Evolutionary conservation across 306 rosid genomes (phyloP), one percentile per base, ranked within the genome.

Genomic region (Geum urbanum): DNA sequence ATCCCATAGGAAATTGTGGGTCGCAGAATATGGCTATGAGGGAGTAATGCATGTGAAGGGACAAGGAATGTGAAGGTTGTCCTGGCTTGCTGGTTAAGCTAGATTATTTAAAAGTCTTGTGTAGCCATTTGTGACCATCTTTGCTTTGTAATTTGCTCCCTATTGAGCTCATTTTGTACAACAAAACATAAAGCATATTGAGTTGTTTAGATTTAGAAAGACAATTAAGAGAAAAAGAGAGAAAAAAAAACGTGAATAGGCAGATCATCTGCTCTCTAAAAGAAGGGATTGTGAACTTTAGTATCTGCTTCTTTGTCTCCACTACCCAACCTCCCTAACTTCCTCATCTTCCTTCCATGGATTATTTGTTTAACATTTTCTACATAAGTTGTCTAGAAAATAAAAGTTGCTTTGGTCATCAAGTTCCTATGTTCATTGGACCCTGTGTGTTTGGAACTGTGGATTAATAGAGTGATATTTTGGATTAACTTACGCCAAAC

Each of bases 21-120:
- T 43, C 10, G 32, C 24, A 60, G 51, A 46, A 52, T 27, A 20
- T 53, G 37, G 52, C 37, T 24, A 44, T 18, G 51, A 51, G 7
- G 53, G 53, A 54, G 20, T 14, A 13, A 27, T 1, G 1, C 1
- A 54, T 55, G 53, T 14, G 64, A 54, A 43, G 64, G 44, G 73
- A 55, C 64, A 69, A 54, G 64, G 24, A 41, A 19, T 54, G 63
- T 41, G 64, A 69, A 55, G 73, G 73, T 35, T 69, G 73, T 69
- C 65, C 64, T 48, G 35, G 2, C 16, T 60, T 60, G 22, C 46
- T 60, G 22, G 22, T 60, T 60, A 60, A 35, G 65, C 65, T 60
- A 32, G 2, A 35, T 60, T 60, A 4, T 59, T 59, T 35, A 35
- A 59, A 27, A 15, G 64, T 3, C 20, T 1, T 6, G 4, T 35